These are phyloP conservation scores for Kwoniella dejecticola DNA, from an alignment of 768 basidiomycete genomes.

Conservation along the genomic window DNA sequence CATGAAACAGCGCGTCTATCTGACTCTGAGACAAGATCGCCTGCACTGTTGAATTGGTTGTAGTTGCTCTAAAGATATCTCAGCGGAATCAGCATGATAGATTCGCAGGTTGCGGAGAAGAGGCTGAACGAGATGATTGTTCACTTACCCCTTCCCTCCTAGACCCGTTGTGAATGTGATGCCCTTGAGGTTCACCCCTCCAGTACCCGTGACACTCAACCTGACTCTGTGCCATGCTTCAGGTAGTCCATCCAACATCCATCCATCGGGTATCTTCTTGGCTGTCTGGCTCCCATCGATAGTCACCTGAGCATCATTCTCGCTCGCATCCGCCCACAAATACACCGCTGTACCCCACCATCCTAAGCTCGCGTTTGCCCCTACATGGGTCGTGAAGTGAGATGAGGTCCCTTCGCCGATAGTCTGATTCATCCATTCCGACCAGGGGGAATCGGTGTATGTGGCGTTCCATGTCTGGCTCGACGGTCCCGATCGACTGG, in stretches of 20 bases:
- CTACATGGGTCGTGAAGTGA: constrained; percentile 14
- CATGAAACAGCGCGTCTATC: constrained; percentile 1
- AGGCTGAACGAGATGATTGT: too few species aligned
- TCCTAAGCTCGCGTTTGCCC: constrained; percentile 13
- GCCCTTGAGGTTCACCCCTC: constrained; percentile 14
- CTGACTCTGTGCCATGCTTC: constrained; percentile 13
- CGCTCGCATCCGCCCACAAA: constrained; percentile 7
- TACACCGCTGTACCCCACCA: constrained; percentile 21
- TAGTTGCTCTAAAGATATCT: background rate
- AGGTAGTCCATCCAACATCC: background rate
- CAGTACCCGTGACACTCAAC: constrained; percentile 6
- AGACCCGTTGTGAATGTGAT: constrained; percentile 19
- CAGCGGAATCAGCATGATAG: too few species aligned
- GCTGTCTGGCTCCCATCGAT: constrained; percentile 8
- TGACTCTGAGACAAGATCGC: constrained; percentile 3
- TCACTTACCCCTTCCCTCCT: constrained; percentile 18
- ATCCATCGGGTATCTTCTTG: background rate
- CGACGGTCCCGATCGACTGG: background rate
- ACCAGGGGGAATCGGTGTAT: constrained; percentile 11
- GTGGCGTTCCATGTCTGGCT: constrained; percentile 17
- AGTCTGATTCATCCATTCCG: constrained; percentile 4
- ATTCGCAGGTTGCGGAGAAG: background rate
- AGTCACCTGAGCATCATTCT: constrained; percentile 1
- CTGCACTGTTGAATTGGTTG: constrained; percentile 7
- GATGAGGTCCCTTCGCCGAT: constrained; percentile 13